Evolutionary conservation across 1,284 basidiomycete species (phyloP).

Genomic region (Mycena sp.): DNA sequence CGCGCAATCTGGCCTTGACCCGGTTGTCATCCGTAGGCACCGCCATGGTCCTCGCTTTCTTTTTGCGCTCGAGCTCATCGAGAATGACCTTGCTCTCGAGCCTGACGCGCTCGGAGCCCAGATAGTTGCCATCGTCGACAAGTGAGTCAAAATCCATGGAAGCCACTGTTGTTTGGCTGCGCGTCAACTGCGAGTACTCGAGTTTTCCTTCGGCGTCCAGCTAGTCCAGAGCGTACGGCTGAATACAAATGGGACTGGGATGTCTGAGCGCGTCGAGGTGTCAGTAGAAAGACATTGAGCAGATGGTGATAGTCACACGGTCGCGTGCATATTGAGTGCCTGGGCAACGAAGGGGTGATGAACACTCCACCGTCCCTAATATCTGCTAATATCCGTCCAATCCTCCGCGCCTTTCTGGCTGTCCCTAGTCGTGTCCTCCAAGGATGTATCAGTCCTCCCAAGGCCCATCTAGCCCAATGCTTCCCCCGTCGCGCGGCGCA

Average conservation of each 20-base stretch:
- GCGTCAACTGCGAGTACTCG: too few species aligned
- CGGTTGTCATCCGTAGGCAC: conserved; percentile 97
- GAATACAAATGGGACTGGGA: background rate
- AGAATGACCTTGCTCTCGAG: conserved; percentile 84
- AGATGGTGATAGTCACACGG: background rate
- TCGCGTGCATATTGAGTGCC: background rate
- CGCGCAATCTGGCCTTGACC: conserved; percentile 88
- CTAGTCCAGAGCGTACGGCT: background rate
- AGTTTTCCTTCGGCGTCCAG: too few species aligned
- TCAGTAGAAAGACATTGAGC: background rate
- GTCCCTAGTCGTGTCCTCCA: too few species aligned
- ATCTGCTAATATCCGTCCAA: conserved; percentile 18
- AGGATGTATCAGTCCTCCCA: conserved; percentile 44
- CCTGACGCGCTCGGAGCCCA: conserved; percentile 75
- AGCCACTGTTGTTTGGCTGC: conserved; percentile 72
- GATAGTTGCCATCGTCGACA: conserved; percentile 78
- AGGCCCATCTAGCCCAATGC: conserved; percentile 45
- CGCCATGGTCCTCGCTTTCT: conserved; percentile 91
- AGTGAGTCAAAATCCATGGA: conserved; percentile 77
- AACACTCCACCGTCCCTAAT: background rate
- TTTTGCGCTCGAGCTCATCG: conserved; percentile 95
- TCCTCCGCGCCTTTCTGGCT: background rate
- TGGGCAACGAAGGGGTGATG: background rate
- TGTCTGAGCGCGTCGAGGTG: conserved; percentile 11
- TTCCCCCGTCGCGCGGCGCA: conserved; percentile 29